Evolutionary conservation across 2,329 filamentous ascomycete species (phyloP), one percentile per base, ranked within the genome.

Genomic region (Talaromyces sp.): DNA sequence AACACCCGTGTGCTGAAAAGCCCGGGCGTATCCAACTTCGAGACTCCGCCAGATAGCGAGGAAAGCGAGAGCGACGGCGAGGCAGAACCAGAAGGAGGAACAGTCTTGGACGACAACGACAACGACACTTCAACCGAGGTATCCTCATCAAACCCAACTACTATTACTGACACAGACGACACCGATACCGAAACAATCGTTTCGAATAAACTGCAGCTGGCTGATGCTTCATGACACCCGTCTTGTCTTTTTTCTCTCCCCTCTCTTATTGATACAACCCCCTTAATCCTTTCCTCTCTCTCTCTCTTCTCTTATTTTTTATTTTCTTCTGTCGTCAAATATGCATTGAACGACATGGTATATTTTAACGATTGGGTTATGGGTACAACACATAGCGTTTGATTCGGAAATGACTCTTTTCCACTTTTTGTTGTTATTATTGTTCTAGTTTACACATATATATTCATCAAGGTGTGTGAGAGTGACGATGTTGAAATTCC

Each of bases 1-100:
- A 54, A 42, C 27, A 15, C 28, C 11, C 60, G 60, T n/a, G 60
- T 62, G 13, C 60, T 62, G 25, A 62, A 62, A 27, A 62, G 60
- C 53, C 60, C 60, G 19, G 60, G 56, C 5, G 47, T 62, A 4
- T 57, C 52, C 4, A 62, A 59, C 7, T n/a, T 59, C 22, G 60
- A 62, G 1, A 59, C 51, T 7, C 60, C 60, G n/a, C 60, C 60
- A 3, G 60, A 62, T 8, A 62, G 60, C 13, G 60, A 62, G 9
- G 44, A 53, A n/a, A 54, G 53, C 13, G 60, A 62, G 28, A 62
- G 60, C 39, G 60, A 62, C 4, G 39, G 42, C 17, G 60, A 62
- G 11, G 51, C 27, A 28, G 27, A 28, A 7, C 27, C 27, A 17
- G 55, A 51, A n/a, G 60, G 44, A 10, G 44, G 44, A 11, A 19